Percentiles rank a stretch among this genome's conserved stretches.
Evolutionary conservation across 768 basidiomycete genomes (phyloP).

Genomic region (Pleurotus citrinopileatus): DNA sequence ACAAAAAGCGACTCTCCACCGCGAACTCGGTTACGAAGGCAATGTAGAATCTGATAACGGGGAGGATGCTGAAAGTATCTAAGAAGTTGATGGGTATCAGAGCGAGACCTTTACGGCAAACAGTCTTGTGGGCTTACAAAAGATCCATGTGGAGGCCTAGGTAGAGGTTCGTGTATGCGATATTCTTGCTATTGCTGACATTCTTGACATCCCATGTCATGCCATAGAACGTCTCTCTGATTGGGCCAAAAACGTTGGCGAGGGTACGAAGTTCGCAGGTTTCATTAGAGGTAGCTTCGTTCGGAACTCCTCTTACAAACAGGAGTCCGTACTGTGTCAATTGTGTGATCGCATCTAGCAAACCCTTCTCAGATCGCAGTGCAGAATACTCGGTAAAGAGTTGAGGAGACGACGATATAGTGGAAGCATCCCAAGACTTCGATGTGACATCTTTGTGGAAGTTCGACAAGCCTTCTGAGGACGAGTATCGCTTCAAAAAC

Average conservation of each 20-base stretch:
- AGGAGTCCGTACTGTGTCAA: conserved; percentile 71
- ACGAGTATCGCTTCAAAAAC: conserved; percentile 51
- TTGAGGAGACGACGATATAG: conserved; percentile 32
- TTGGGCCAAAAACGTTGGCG: conserved; percentile 66
- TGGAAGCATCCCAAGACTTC: conserved; percentile 42
- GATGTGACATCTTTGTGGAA: conserved; percentile 45
- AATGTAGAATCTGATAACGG: conserved; percentile 90
- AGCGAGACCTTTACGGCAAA: conserved; percentile 1
- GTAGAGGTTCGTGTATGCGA: conserved; percentile 91
- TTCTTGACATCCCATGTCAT: conserved; percentile 86
- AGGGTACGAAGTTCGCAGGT: conserved; percentile 68
- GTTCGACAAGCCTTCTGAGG: conserved; percentile 24
- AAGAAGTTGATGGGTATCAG: background rate
- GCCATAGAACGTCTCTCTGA: conserved; percentile 90
- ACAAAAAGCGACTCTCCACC: conserved; percentile 89
- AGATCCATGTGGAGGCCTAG: conserved; percentile 93
- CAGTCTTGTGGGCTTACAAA: conserved; percentile 51
- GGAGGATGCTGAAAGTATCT: conserved; percentile 94
- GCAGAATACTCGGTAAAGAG: conserved; percentile 58
- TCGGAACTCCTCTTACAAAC: conserved; percentile 70
- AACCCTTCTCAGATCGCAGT: conserved; percentile 39
- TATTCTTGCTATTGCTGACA: conserved; percentile 72
- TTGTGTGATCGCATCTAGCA: conserved; percentile 64
- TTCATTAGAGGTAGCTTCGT: conserved; percentile 51
- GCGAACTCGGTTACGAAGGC: conserved; percentile 75